These are phyloP conservation scores for Pseudofabraea citricarpa DNA, from an alignment of 2,329 filamentous ascomycete genomes.

Conservation along the genomic window DNA sequence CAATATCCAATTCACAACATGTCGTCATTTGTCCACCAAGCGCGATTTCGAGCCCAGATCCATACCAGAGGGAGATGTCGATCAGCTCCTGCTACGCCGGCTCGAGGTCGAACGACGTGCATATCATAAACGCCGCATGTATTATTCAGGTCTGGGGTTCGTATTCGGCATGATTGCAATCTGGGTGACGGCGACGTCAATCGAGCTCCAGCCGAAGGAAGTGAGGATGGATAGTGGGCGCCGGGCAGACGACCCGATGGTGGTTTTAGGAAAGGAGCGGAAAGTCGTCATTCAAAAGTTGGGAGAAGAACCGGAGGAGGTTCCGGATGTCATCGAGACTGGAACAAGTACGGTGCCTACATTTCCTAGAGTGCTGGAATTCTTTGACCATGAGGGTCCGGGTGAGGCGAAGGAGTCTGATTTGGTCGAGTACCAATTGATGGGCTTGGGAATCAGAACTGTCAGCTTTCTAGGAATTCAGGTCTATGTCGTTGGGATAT, in stretches of 20 bases:
- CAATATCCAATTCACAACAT: not conserved
- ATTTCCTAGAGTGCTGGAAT: constrained; percentile 24
- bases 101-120: constrained; percentile 17
- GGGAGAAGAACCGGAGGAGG: constrained; percentile 31
- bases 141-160: constrained; percentile 22
- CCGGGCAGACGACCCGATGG: constrained; percentile 19
- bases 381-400: constrained; percentile 17
- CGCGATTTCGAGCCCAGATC: not conserved
- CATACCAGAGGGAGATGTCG: constrained; percentile 7
- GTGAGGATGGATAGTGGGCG: constrained; percentile 16
- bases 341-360: constrained; percentile 26
- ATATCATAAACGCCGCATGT: constrained; percentile 25
- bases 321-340: constrained; percentile 28
- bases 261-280: constrained; percentile 22
- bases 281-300: constrained; percentile 25
- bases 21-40: constrained; percentile 7
- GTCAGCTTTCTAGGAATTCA: constrained; percentile 88
- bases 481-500: constrained; percentile 92
- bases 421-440: constrained; percentile 71
- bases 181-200: constrained; percentile 23
- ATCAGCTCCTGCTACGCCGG: constrained; percentile 23
- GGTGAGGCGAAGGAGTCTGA: constrained; percentile 10
- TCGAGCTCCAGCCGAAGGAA: constrained; percentile 17
- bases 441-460: constrained; percentile 82
- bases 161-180: constrained; percentile 25